Evolutionary conservation across 306 rosid species (phyloP), one percentile per base, ranked within the genome.

Genomic region (Quercus agrifolia): DNA sequence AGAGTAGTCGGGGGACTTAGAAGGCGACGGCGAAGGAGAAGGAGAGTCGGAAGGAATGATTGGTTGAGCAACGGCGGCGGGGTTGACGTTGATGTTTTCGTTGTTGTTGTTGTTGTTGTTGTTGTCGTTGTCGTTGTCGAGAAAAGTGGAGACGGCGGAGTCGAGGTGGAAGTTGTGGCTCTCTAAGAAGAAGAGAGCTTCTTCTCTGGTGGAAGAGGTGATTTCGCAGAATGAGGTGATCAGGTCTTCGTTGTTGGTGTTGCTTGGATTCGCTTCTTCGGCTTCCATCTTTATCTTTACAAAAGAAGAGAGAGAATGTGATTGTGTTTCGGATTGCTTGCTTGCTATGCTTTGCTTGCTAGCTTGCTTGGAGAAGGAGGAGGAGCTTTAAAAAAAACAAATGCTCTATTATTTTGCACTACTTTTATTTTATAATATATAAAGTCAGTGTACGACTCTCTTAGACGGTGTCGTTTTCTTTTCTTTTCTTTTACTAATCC

Each of bases 141-240:
- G 70, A 82, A 91, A 92, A 25, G 99, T 86, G 0, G 97, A 86
- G 72, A 95, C 92, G 86, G 99, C 99, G 57, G 97, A 90, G 80
- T 95, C 97, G 56, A 95, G 97, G 79, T 91, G 94, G 87, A 89
- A 95, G 61, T 91, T 91, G 83, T 92, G 97, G 83, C 86, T 80
- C 35, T 95, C 99, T 25, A 95, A 87, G 88, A 85, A 95, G 93
- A 91, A 91, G 51, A 78, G 74, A 52, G 98, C 99, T 83, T 90
- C 98, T 74, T 90, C 89, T 21, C 79, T 83, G 25, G 99, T 73
- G 55, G 97, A 82, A 8, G 92, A 84, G 58, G 99, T 90, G 92
- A 95, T 88, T 75, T 95, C 98, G 75, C 88, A 68, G 96, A 95
- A 95, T 49, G 99, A 82, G 33, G 57, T 54, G 81, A 92, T 35